phyloP scores from a whole-genome alignment of 2,329 filamentous ascomycete genomes.

The Dothideomycetidae sp. region DNA sequence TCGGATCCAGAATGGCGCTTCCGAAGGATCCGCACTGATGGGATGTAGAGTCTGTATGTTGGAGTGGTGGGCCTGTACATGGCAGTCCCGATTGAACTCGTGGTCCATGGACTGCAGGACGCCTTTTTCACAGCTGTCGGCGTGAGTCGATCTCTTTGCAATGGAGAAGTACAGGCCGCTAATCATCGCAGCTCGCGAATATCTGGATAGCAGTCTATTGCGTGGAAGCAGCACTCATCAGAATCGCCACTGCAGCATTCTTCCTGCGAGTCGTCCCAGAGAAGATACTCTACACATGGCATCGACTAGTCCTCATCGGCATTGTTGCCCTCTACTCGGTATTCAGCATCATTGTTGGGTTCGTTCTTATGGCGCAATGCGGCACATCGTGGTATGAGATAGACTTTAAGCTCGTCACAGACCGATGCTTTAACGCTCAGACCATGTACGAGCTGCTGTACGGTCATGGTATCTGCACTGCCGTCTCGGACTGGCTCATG shows the following conservation, averaged over 20 bases:
- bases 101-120: neutral
- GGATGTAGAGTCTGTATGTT: neutral
- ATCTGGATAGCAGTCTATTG: neutral
- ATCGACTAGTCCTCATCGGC: constrained; percentile 3
- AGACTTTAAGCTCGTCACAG: neutral
- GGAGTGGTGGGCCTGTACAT: neutral
- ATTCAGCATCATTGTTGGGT: constrained; percentile 7
- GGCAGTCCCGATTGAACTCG: neutral
- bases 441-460: neutral
- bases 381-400: neutral
- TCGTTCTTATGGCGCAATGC: constrained; percentile 7
- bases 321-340: neutral
- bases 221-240: constrained; percentile 3
- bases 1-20: no score
- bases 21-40: no score
- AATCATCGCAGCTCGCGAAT: neutral
- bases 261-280: constrained; percentile 7
- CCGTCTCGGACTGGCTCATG: constrained; percentile 19
- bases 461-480: neutral
- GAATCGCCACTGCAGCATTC: constrained; percentile 5
- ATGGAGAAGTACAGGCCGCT: neutral
- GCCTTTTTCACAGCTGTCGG: neutral
- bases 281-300: constrained; percentile 3
- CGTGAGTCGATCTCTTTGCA: neutral
- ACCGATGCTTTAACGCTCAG: neutral